Evolutionary conservation across 768 basidiomycete species (phyloP).

Genomic region (Amanita molliuscula): DNA sequence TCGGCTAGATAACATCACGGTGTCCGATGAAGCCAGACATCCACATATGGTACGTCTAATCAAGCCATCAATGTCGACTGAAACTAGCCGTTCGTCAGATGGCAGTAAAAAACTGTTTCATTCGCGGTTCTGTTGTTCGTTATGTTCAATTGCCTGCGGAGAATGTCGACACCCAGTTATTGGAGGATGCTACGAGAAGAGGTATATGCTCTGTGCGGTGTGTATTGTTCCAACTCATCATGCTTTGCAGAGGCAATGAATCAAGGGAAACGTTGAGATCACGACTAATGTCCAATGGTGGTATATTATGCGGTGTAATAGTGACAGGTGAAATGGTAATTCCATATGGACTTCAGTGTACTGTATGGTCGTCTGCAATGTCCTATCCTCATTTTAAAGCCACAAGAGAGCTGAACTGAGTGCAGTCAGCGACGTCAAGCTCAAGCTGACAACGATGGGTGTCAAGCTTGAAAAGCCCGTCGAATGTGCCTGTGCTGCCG

Average conservation of each 20-base stretch:
- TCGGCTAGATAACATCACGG: conserved; percentile 86
- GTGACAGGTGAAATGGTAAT: background rate
- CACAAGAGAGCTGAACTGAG: background rate
- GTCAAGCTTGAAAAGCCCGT: background rate
- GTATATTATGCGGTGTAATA: background rate
- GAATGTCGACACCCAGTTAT: conserved; percentile 87
- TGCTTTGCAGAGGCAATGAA: conserved; percentile 31
- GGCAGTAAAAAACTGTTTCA: conserved; percentile 99
- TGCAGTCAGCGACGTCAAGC: background rate
- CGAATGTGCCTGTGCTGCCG: conserved; percentile 7
- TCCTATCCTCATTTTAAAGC: background rate
- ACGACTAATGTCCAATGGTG: background rate
- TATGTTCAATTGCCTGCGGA: conserved; percentile 92
- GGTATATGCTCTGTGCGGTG: conserved; percentile 36
- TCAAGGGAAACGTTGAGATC: conserved; percentile 30
- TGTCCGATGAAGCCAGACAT: conserved; percentile 85
- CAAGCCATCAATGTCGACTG: too few species aligned
- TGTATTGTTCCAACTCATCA: background rate
- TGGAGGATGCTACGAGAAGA: conserved; percentile 95
- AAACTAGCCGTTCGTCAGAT: conserved; percentile 44
- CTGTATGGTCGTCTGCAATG: background rate
- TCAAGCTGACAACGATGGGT: background rate
- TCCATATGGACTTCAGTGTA: background rate
- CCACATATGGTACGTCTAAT: conserved; percentile 77
- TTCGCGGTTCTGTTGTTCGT: conserved; percentile 94